A percentile compares a stretch with the other conserved stretches of the same genome.
These are phyloP conservation scores for Linum tenue DNA, from an alignment of 345 rosid genomes.

Conservation along the genomic window DNA sequence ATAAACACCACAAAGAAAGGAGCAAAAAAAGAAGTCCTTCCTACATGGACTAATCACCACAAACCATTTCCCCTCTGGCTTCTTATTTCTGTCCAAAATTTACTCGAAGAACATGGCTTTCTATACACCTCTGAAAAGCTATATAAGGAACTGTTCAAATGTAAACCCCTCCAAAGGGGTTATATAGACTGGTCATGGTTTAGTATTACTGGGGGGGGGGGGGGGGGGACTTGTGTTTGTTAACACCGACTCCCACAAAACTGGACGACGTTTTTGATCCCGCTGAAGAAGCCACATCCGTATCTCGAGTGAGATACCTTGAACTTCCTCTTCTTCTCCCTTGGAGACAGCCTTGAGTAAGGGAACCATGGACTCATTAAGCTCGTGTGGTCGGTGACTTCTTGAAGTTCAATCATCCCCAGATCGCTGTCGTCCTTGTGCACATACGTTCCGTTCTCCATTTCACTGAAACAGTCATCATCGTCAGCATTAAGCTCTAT, in stretches of 20 bases:
- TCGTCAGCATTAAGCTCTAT: slow-evolving; percentile 14
- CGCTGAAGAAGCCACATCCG: slow-evolving; percentile 19
- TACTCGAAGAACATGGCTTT: too few relatives aligned
- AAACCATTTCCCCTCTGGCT: too few relatives aligned
- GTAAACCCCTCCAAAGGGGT: too few relatives aligned
- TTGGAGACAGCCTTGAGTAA: slow-evolving; percentile 26
- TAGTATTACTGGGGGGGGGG: too few relatives aligned
- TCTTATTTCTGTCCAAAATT: too few relatives aligned
- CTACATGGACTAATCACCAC: too few relatives aligned
- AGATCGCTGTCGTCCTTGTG: slow-evolving; percentile 4
- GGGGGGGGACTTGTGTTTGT: not conserved
- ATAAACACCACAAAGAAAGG: too few relatives aligned
- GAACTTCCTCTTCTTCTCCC: slow-evolving; percentile 15
- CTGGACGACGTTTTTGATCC: slow-evolving; percentile 34
- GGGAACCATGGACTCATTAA: slow-evolving; percentile 33
- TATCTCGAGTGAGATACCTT: slow-evolving; percentile 20
- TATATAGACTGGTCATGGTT: too few relatives aligned
- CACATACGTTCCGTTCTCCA: slow-evolving; percentile 19
- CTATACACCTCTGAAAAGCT: too few relatives aligned
- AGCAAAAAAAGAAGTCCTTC: too few relatives aligned
- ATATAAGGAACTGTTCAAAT: too few relatives aligned
- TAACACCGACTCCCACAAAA: slow-evolving; percentile 20
- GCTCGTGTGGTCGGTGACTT: slow-evolving; percentile 12
- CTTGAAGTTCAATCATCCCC: slow-evolving; percentile 1
- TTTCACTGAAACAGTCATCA: slow-evolving; percentile 13